These are phyloP conservation scores for Yamadazyma epiphylla DNA, from an alignment of 1,139 yeast species.

Conservation along the genomic window DNA sequence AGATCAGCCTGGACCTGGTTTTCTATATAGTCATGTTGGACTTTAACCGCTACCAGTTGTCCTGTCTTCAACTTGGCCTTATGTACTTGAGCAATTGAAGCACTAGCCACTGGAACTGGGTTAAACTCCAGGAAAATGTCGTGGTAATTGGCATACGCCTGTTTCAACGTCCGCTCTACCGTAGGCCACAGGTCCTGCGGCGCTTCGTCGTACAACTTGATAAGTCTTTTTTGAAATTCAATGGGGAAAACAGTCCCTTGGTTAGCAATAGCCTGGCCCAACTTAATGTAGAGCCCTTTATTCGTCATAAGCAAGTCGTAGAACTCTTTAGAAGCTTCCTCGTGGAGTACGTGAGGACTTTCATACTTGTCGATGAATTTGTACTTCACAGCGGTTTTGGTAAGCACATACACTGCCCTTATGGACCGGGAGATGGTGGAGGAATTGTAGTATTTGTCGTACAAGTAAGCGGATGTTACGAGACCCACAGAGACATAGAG, in stretches of 20 bases:
- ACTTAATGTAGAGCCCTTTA: conserved; percentile 70
- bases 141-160: conserved; percentile 45
- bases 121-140: conserved; percentile 47
- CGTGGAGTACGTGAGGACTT: conserved; percentile 51
- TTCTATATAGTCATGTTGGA: conserved; percentile 61
- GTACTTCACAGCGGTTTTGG: conserved; percentile 60
- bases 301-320: conserved; percentile 51
- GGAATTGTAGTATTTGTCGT: conserved; percentile 43
- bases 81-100: conserved; percentile 75
- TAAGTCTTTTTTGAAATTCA: conserved; percentile 54
- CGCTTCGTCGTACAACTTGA: conserved; percentile 63
- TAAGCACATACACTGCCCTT: conserved; percentile 46
- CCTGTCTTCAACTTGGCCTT: conserved; percentile 47
- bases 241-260: conserved; percentile 66
- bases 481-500: too few species aligned
- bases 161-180: conserved; percentile 42
- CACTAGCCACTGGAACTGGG: conserved; percentile 61
- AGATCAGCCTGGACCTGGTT: conserved; percentile 59
- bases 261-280: conserved; percentile 74
- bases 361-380: conserved; percentile 42
- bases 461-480: conserved; percentile 24
- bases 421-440: conserved; percentile 50
- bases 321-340: conserved; percentile 53
- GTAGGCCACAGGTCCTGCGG: conserved; percentile 62
- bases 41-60: conserved; percentile 60